Conservation (phyloP, 2,329 filamentous ascomycete genomes). For the Diaporthe sp. region DNA sequence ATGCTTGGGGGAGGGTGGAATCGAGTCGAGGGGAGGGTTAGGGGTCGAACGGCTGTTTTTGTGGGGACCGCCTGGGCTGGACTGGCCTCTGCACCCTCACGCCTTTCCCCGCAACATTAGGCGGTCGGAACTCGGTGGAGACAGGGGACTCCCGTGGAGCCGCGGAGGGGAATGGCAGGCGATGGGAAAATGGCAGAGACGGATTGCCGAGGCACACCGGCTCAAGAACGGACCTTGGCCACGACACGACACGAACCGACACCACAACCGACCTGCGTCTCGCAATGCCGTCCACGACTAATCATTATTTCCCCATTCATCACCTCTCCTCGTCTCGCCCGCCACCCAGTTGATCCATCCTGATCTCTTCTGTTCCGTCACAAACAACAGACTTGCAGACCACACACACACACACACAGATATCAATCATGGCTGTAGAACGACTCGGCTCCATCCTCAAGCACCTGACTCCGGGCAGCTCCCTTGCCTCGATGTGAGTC, state of each 20-base stretch:
- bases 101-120: slow-evolving; percentile 19
- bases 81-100: neutral
- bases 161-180: slow-evolving; percentile 7
- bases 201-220: slow-evolving; percentile 34
- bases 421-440: slow-evolving; percentile 78
- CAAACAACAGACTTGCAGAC: neutral
- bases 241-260: slow-evolving; percentile 33
- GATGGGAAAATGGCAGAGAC: slow-evolving; percentile 15
- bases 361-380: neutral
- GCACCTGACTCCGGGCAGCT: slow-evolving; percentile 83
- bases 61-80: neutral
- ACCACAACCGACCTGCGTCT: slow-evolving; percentile 20
- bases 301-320: neutral
- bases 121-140: slow-evolving; percentile 6
- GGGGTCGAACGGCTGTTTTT: neutral
- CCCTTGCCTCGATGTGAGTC: slow-evolving; percentile 82
- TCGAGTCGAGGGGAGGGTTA: neutral
- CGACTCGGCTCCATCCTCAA: slow-evolving; percentile 89
- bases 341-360: neutral
- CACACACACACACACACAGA: slow-evolving; percentile 44
- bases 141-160: slow-evolving; percentile 21
- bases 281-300: slow-evolving; percentile 23
- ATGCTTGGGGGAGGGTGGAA: too few species aligned
- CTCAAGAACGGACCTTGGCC: slow-evolving; percentile 22
- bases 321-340: neutral